Percentiles rank a stretch among this genome's conserved stretches.
phyloP scores from a whole-genome alignment of 768 basidiomycete species.

The Royoungia palumana region DNA sequence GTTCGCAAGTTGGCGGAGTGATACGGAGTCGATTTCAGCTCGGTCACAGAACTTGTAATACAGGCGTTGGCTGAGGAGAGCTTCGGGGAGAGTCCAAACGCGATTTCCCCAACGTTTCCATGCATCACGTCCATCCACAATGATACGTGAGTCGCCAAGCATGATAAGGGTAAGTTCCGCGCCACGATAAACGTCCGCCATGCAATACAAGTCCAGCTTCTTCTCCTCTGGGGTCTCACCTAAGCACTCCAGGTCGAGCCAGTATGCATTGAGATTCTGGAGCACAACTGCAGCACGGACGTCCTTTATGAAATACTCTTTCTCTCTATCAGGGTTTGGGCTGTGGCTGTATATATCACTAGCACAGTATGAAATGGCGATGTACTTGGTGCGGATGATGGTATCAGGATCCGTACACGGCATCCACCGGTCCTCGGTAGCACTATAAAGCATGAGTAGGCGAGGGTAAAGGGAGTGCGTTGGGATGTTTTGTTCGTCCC shows the following conservation, averaged over 20 bases:
- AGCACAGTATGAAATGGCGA: constrained; percentile 17
- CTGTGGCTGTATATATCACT: constrained; percentile 9
- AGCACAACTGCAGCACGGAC: constrained; percentile 1
- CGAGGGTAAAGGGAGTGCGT: constrained; percentile 16
- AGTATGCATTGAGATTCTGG: constrained; percentile 11
- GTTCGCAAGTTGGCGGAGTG: constrained; percentile 10
- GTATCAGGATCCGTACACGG: neutral
- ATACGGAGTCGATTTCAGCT: neutral
- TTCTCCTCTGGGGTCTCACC: constrained; percentile 12
- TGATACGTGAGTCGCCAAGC: neutral
- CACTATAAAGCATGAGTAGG: constrained; percentile 2
- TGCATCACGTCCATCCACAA: too few species aligned
- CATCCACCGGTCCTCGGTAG: constrained; percentile 2
- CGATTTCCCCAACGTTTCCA: constrained; percentile 16
- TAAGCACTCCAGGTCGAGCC: constrained; percentile 19
- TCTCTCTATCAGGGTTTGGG: neutral
- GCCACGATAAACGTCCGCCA: constrained; percentile 17
- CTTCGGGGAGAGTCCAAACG: constrained; percentile 17
- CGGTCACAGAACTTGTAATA: constrained; percentile 3
- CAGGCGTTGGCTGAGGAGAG: constrained; percentile 8
- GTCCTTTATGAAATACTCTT: constrained; percentile 3
- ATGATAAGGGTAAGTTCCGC: constrained; percentile 13
- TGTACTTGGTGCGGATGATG: constrained; percentile 8
- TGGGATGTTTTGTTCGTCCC: neutral
- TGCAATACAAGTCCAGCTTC: constrained; percentile 17